Conservation (phyloP, 1,284 basidiomycete genomes). For the Clitocybe nebularis region DNA sequence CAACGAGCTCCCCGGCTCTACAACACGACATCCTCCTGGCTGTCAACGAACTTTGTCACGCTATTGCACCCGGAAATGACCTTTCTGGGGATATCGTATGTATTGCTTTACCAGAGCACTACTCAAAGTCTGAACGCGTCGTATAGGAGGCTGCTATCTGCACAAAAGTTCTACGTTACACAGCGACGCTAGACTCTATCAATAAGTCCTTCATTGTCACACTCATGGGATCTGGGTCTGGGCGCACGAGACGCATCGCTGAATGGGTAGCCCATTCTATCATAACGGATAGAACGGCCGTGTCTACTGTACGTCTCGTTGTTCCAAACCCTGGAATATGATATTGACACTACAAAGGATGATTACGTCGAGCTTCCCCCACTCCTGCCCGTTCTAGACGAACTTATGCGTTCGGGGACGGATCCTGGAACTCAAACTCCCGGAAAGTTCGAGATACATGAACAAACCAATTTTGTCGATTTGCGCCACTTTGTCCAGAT, state of each 20-base stretch:
- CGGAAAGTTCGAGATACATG: slow-evolving; percentile 42
- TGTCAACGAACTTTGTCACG: slow-evolving; percentile 42
- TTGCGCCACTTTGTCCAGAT: slow-evolving; percentile 51
- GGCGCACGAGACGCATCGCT: slow-evolving; percentile 49
- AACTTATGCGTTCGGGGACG: slow-evolving; percentile 28
- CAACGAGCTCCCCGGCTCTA: slow-evolving; percentile 38
- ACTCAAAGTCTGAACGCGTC: neutral
- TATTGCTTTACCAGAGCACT: slow-evolving; percentile 5
- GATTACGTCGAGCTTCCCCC: slow-evolving; percentile 39
- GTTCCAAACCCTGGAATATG: neutral
- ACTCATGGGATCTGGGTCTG: slow-evolving; percentile 48
- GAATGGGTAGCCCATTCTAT: slow-evolving; percentile 49
- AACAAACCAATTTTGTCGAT: slow-evolving; percentile 53
- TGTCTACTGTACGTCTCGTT: slow-evolving; percentile 25
- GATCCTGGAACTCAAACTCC: slow-evolving; percentile 13
- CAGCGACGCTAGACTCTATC: slow-evolving; percentile 29
- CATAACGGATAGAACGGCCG: slow-evolving; percentile 25
- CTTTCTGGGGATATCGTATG: slow-evolving; percentile 30
- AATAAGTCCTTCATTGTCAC: slow-evolving; percentile 48
- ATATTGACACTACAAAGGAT: slow-evolving; percentile 19
- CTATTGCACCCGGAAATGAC: slow-evolving; percentile 29
- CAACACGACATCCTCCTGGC: slow-evolving; percentile 40
- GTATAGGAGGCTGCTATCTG: slow-evolving; percentile 46
- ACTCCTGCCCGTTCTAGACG: slow-evolving; percentile 39
- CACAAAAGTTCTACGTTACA: slow-evolving; percentile 37